A percentile compares a stretch with the other conserved stretches of the same genome.
Evolutionary conservation across 345 rosid genomes (phyloP).

Genomic region (Citrus maxima): DNA sequence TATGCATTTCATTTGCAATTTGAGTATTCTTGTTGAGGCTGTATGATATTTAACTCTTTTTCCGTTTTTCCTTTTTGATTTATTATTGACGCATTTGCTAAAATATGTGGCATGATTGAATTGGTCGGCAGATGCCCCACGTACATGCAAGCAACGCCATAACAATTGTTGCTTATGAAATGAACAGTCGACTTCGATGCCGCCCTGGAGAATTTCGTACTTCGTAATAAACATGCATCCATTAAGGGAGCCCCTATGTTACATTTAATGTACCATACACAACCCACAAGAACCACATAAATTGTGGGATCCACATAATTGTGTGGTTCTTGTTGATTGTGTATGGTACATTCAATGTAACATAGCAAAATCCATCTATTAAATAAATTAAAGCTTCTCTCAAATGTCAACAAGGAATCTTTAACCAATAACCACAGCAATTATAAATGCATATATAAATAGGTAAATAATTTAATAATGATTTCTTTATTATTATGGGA

Average conservation of each 20-base stretch:
- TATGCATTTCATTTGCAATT: neutral
- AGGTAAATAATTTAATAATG: neutral
- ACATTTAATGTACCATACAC: too few species aligned
- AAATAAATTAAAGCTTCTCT: neutral
- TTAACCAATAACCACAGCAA: neutral
- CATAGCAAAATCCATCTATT: too few species aligned
- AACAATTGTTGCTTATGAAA: neutral
- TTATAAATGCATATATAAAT: neutral
- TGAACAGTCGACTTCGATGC: neutral
- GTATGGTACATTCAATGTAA: too few species aligned
- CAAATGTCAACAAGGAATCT: slow-evolving; percentile 3
- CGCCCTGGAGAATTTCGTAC: too few species aligned
- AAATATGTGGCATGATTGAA: neutral
- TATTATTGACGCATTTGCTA: neutral
- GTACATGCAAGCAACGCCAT: neutral
- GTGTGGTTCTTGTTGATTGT: too few species aligned
- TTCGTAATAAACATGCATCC: too few species aligned
- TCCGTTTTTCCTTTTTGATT: too few species aligned
- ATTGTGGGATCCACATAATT: too few species aligned
- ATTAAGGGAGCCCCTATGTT: too few species aligned
- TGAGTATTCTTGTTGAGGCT: neutral
- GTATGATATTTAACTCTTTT: too few species aligned
- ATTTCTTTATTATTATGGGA: neutral
- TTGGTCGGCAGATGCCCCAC: neutral
- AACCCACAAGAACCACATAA: too few species aligned